Conservation (phyloP, 768 basidiomycete species). For the Boletus rex-veris region DNA sequence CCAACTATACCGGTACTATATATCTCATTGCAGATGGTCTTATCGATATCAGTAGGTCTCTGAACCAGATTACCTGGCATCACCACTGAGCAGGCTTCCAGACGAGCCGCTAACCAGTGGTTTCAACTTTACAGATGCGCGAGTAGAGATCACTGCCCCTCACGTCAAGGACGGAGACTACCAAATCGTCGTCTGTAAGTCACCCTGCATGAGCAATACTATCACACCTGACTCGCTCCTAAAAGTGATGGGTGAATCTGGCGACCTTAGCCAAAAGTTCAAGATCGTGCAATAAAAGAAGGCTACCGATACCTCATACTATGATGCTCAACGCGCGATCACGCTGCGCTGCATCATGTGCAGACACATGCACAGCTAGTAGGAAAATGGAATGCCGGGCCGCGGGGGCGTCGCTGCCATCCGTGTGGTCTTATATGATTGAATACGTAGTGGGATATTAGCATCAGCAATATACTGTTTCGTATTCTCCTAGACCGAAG, state of each 20-base stretch:
- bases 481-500: too few relatives aligned
- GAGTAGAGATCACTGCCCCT: conserved; percentile 26
- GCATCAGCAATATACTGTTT: too few relatives aligned
- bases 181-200: conserved; percentile 32
- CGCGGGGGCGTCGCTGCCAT: too few relatives aligned
- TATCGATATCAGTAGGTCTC: conserved; percentile 27
- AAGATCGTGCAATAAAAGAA: conserved; percentile 11
- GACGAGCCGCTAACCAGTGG: conserved; percentile 21
- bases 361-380: too few relatives aligned
- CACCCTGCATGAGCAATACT: not conserved
- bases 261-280: conserved; percentile 28
- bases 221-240: conserved; percentile 1
- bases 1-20: conserved; percentile 29
- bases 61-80: not conserved
- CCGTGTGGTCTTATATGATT: not conserved
- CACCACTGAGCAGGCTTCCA: conserved; percentile 11
- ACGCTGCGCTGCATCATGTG: too few relatives aligned
- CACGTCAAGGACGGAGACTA: conserved; percentile 30
- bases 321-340: too few relatives aligned
- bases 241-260: conserved; percentile 35
- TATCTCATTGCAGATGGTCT: conserved; percentile 23
- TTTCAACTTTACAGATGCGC: conserved; percentile 31
- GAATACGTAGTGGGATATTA: too few relatives aligned
- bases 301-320: too few relatives aligned
- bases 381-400: too few relatives aligned